Percentiles rank a stretch among this genome's conserved stretches.
Conservation (phyloP, 2,329 filamentous ascomycete genomes). For the Cytospora schulzeri region DNA sequence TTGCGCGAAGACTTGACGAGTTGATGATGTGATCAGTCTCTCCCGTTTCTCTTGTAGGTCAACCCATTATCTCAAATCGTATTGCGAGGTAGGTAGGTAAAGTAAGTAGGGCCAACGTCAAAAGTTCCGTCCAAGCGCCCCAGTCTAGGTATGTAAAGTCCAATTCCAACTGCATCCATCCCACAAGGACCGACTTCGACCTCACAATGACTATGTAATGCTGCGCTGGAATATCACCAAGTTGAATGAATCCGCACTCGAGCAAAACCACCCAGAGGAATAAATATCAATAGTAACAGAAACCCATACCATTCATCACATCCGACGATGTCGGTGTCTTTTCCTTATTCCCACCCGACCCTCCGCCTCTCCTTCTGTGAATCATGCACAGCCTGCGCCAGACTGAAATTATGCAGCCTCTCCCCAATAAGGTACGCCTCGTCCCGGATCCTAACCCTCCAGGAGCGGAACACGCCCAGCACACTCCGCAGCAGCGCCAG, state of each 20-base stretch:
- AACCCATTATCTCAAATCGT: background rate
- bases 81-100: background rate
- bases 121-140: background rate
- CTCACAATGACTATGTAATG: background rate
- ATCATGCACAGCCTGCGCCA: constrained; percentile 34
- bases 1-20: too few relatives aligned
- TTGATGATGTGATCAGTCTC: background rate
- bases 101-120: background rate
- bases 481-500: constrained; percentile 53
- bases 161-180: background rate
- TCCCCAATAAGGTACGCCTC: constrained; percentile 97
- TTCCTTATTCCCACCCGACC: constrained; percentile 24
- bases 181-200: background rate
- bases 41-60: background rate
- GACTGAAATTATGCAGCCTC: constrained; percentile 87
- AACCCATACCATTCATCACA: background rate
- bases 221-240: background rate
- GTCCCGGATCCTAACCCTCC: constrained; percentile 82
- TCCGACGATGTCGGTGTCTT: background rate
- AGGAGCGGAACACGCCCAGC: constrained; percentile 67
- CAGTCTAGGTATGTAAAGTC: background rate
- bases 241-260: background rate
- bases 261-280: too few relatives aligned
- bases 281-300: background rate
- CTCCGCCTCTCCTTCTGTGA: constrained; percentile 23